A percentile compares a stretch with the other conserved stretches of the same genome.
Conservation (phyloP, 106 monocot genomes). For the Dendrobium chrysotoxum region DNA sequence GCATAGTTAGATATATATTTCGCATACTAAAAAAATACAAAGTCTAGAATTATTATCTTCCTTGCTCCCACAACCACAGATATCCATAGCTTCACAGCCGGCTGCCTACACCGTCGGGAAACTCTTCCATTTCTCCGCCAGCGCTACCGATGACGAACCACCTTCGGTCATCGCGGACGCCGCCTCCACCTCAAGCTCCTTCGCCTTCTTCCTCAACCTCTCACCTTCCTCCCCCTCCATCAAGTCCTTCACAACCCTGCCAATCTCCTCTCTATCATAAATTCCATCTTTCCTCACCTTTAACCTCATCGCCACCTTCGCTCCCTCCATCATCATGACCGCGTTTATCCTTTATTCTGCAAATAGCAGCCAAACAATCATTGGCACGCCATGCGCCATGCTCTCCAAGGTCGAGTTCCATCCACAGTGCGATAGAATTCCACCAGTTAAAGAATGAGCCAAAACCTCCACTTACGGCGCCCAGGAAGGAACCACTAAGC, state of each 20-base stretch:
- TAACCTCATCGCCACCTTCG: constrained; percentile 27
- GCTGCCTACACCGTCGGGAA: background rate
- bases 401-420: constrained; percentile 81
- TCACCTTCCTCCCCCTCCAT: constrained; percentile 60
- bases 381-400: constrained; percentile 47
- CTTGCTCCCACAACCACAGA: too few relatives aligned
- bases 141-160: constrained; percentile 21
- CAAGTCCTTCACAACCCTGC: constrained; percentile 27
- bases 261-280: constrained; percentile 34
- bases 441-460: constrained; percentile 33
- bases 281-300: constrained; percentile 15
- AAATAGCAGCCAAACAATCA: constrained; percentile 76
- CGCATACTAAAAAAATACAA: too few relatives aligned
- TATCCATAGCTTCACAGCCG: background rate
- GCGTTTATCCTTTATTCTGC: constrained; percentile 76
- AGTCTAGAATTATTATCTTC: too few relatives aligned
- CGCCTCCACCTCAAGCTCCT: constrained; percentile 18
- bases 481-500: constrained; percentile 51
- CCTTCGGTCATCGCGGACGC: constrained; percentile 13
- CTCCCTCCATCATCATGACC: constrained; percentile 39
- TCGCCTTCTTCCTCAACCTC: constrained; percentile 12
- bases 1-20: too few relatives aligned
- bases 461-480: constrained; percentile 49
- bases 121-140: constrained; percentile 22
- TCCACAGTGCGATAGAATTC: constrained; percentile 65